Percentiles rank a stretch among this genome's conserved stretches.
phyloP scores from a whole-genome alignment of 192 early-diverging fungal species.

The Phlyctochytrium bullatum region DNA sequence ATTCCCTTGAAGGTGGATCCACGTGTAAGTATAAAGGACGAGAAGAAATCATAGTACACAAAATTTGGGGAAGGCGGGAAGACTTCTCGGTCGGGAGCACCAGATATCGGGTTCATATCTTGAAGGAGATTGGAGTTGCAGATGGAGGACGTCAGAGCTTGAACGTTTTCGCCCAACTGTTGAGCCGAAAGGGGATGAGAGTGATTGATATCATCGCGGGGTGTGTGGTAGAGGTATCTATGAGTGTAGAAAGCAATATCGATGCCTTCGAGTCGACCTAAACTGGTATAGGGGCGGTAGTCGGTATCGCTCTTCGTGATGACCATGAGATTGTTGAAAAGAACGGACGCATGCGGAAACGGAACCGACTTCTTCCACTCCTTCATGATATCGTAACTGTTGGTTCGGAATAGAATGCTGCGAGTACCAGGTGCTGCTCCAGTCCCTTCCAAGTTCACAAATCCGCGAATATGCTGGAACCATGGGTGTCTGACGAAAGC shows the following conservation, averaged over 20 bases:
- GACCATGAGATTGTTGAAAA: constrained; percentile 39
- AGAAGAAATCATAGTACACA: constrained; percentile 40
- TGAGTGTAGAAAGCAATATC: constrained; percentile 45
- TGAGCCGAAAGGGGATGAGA: constrained; percentile 31
- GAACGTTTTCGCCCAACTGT: constrained; percentile 47
- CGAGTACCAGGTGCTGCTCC: constrained; percentile 31
- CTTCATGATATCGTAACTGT: constrained; percentile 28
- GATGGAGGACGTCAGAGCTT: constrained; percentile 18
- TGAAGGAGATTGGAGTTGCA: constrained; percentile 14
- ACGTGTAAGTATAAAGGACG: constrained; percentile 13
- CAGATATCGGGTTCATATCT: background rate
- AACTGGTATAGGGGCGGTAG: constrained; percentile 32
- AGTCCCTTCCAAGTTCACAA: constrained; percentile 52
- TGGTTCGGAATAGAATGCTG: constrained; percentile 41
- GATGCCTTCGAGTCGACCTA: constrained; percentile 36
- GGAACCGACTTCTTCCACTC: constrained; percentile 25
- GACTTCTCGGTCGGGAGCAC: background rate
- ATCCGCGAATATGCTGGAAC: constrained; percentile 35
- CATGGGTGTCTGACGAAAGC: constrained; percentile 42
- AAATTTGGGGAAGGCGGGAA: constrained; percentile 23
- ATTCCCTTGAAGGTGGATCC: constrained; percentile 9
- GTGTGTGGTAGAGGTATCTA: constrained; percentile 47
- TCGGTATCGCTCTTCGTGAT: constrained; percentile 42
- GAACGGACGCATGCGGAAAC: constrained; percentile 45
- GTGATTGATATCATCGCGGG: constrained; percentile 35